These are phyloP conservation scores for Canariomyces notabilis DNA, from an alignment of 2,329 filamentous ascomycete species.

Conservation along the genomic window DNA sequence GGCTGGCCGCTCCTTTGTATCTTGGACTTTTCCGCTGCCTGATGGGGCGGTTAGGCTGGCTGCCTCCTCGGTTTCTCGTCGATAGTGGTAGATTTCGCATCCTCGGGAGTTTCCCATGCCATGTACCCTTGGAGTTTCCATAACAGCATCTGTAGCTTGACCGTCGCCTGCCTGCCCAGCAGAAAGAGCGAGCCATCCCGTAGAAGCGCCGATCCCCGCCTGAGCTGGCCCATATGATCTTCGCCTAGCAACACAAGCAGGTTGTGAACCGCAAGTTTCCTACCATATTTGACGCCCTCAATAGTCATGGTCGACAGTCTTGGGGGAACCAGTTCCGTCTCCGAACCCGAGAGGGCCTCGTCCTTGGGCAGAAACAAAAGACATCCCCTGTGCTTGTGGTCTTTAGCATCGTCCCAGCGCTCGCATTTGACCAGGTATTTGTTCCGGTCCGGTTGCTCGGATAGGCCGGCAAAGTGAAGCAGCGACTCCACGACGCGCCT, in stretches of 20 bases:
- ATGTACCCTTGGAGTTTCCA: constrained; percentile 56
- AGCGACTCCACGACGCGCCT: constrained; percentile 43
- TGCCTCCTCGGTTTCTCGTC: neutral
- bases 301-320: constrained; percentile 45
- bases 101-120: neutral
- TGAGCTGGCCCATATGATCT: constrained; percentile 39
- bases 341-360: neutral
- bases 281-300: constrained; percentile 29
- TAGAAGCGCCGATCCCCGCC: constrained; percentile 31
- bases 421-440: constrained; percentile 40
- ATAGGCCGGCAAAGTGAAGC: constrained; percentile 33
- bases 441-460: constrained; percentile 24
- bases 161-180: constrained; percentile 38
- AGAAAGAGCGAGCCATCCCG: constrained; percentile 38
- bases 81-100: neutral
- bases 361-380: constrained; percentile 39
- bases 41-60: too few relatives aligned
- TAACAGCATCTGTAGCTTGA: constrained; percentile 44
- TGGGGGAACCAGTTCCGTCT: constrained; percentile 19
- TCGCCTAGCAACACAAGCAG: constrained; percentile 46
- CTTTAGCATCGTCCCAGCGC: constrained; percentile 41
- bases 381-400: constrained; percentile 39
- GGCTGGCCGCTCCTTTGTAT: too few relatives aligned
- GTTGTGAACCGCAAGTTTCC: constrained; percentile 48
- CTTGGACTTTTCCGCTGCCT: too few relatives aligned